Conservation (phyloP, 2,329 filamentous ascomycete genomes). For the Nemania diffusa region DNA sequence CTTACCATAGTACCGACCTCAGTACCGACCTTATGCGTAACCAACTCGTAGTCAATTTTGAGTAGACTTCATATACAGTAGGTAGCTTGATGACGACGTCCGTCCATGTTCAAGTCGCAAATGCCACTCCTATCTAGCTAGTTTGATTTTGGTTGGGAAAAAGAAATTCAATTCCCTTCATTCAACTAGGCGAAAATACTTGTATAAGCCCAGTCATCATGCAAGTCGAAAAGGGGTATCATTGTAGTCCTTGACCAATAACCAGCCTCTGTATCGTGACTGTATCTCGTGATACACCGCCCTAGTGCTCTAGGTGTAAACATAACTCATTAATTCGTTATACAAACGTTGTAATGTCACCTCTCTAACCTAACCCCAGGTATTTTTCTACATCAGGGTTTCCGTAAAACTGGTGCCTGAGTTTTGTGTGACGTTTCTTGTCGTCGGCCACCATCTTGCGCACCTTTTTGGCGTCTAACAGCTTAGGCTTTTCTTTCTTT, state of each 20-base stretch:
- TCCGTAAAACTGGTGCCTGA: conserved; percentile 78
- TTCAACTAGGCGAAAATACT: too few species aligned
- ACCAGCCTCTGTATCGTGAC: conserved; percentile 5
- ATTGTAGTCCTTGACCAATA: not conserved
- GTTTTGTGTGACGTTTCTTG: conserved; percentile 68
- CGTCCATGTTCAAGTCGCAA: not conserved
- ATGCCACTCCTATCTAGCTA: not conserved
- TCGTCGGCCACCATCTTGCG: conserved; percentile 70
- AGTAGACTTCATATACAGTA: not conserved
- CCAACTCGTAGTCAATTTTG: not conserved
- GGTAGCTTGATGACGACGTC: not conserved
- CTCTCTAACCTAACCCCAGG: conserved; percentile 58
- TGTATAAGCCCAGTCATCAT: not conserved
- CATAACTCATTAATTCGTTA: conserved; percentile 18
- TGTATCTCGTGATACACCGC: conserved; percentile 5
- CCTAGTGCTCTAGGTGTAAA: not conserved
- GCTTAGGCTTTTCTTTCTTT: conserved; percentile 56
- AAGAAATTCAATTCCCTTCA: not conserved
- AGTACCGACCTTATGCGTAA: not conserved
- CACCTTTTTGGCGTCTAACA: conserved; percentile 76
- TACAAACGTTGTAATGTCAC: not conserved
- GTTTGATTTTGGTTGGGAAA: not conserved
- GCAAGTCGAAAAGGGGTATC: conserved; percentile 27
- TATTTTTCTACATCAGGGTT: conserved; percentile 82
- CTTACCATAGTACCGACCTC: not conserved